These are phyloP conservation scores for Alternaria sp. DNA, from an alignment of 2,329 filamentous ascomycete species.

Conservation along the genomic window DNA sequence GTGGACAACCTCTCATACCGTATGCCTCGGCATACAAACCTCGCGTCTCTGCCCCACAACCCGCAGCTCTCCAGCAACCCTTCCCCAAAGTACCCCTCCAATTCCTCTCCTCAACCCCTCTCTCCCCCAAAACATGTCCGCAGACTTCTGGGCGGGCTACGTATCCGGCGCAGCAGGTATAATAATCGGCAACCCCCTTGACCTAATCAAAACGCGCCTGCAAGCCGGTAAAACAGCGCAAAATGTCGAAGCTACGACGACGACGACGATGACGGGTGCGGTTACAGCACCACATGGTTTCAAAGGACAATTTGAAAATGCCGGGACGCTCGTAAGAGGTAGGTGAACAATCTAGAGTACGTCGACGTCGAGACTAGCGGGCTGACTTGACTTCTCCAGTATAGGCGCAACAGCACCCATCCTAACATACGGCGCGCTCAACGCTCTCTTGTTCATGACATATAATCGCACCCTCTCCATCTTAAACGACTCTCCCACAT, in stretches of 20 bases:
- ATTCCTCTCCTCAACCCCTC: constrained; percentile 2
- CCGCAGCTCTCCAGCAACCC: constrained; percentile 7
- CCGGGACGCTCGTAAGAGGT: constrained; percentile 52
- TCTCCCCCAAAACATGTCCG: constrained; percentile 66
- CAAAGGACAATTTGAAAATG: constrained; percentile 48
- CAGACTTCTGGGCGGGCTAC: constrained; percentile 95
- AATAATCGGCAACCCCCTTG: constrained; percentile 85
- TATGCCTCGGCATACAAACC: constrained; percentile 19
- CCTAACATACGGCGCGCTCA: constrained; percentile 87
- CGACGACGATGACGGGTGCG: constrained; percentile 12
- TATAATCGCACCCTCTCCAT: constrained; percentile 83
- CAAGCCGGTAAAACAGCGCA: constrained; percentile 66
- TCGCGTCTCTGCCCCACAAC: constrained; percentile 24
- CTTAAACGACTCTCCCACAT: constrained; percentile 54
- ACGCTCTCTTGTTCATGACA: constrained; percentile 86
- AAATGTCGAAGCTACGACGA: constrained; percentile 19
- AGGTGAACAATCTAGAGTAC: constrained; percentile 5
- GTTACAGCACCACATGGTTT: constrained; percentile 31
- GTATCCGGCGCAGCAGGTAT: constrained; percentile 86
- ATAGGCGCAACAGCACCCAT: constrained; percentile 83
- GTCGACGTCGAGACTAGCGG: background rate
- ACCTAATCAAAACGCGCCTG: constrained; percentile 79
- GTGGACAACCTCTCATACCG: background rate
- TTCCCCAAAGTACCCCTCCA: constrained; percentile 26
- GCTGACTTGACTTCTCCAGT: constrained; percentile 27